phyloP scores from a whole-genome alignment of 306 rosid genomes.

The Calophaca sinica region DNA sequence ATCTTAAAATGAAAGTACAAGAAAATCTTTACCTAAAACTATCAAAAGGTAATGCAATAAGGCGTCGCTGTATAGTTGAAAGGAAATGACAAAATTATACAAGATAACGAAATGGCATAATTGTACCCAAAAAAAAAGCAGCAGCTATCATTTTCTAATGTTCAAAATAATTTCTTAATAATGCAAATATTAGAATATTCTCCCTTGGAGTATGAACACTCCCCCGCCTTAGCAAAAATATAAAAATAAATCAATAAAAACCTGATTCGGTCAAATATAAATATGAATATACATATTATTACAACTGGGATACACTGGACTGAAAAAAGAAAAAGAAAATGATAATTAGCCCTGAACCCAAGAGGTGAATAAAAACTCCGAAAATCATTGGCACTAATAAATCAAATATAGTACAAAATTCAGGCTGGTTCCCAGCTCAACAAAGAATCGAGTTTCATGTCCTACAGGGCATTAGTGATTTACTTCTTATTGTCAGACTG shows the following conservation, averaged over 20 bases:
- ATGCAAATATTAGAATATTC: slow-evolving; percentile 1
- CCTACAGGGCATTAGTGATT: slow-evolving; percentile 34
- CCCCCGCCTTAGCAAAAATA: slow-evolving; percentile 9
- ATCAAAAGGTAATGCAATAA: no score
- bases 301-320: slow-evolving; percentile 45
- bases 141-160: background rate
- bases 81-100: background rate
- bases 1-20: no score
- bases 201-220: background rate
- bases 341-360: background rate
- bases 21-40: no score
- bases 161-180: background rate
- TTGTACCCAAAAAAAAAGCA: background rate
- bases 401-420: slow-evolving; percentile 42
- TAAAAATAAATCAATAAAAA: background rate
- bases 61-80: background rate
- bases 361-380: slow-evolving; percentile 15
- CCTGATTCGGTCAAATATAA: slow-evolving; percentile 2
- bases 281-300: slow-evolving; percentile 39
- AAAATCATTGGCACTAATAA: background rate
- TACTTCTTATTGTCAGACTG: slow-evolving; percentile 44
- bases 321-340: slow-evolving; percentile 10
- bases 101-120: background rate
- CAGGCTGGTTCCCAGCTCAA: slow-evolving; percentile 51
- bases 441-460: slow-evolving; percentile 43